phyloP scores from a whole-genome alignment of 306 rosid species.

The Rubus idaeus region DNA sequence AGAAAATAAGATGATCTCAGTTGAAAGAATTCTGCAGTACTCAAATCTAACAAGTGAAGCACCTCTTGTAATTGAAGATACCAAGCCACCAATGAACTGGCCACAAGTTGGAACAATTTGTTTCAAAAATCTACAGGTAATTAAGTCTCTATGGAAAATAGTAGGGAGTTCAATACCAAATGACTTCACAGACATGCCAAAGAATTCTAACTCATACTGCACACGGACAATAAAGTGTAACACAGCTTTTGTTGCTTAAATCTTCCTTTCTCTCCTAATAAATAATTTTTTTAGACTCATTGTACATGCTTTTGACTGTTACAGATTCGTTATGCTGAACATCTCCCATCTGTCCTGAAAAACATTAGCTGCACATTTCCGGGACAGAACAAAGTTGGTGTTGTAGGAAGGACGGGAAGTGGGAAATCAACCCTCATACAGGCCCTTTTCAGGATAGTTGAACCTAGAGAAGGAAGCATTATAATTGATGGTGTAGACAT shows the following conservation, averaged over 20 bases:
- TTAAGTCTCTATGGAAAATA: conserved; percentile 8
- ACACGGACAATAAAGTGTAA: background rate
- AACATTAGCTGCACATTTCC: conserved; percentile 86
- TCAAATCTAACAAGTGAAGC: conserved; percentile 75
- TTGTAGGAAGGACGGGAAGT: conserved; percentile 95
- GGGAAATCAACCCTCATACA: conserved; percentile 97
- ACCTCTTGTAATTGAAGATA: conserved; percentile 67
- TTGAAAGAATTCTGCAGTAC: conserved; percentile 90
- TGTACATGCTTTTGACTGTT: conserved; percentile 14
- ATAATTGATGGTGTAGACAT: conserved; percentile 72
- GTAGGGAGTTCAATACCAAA: background rate
- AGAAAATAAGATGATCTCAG: conserved; percentile 95
- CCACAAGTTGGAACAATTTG: conserved; percentile 80
- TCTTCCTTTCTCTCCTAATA: background rate
- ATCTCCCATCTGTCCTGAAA: conserved; percentile 79
- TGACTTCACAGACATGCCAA: background rate
- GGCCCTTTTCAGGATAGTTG: conserved; percentile 85
- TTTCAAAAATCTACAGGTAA: conserved; percentile 70
- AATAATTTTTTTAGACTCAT: background rate
- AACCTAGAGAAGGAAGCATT: conserved; percentile 86
- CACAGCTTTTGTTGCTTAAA: background rate
- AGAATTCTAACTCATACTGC: background rate
- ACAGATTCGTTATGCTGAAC: conserved; percentile 93
- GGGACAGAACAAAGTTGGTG: conserved; percentile 83
- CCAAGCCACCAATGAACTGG: conserved; percentile 79